A percentile compares a stretch with the other conserved stretches of the same genome.
phyloP scores from a whole-genome alignment of 495 filamentous ascomycete species.

The Xylaria sp. region DNA sequence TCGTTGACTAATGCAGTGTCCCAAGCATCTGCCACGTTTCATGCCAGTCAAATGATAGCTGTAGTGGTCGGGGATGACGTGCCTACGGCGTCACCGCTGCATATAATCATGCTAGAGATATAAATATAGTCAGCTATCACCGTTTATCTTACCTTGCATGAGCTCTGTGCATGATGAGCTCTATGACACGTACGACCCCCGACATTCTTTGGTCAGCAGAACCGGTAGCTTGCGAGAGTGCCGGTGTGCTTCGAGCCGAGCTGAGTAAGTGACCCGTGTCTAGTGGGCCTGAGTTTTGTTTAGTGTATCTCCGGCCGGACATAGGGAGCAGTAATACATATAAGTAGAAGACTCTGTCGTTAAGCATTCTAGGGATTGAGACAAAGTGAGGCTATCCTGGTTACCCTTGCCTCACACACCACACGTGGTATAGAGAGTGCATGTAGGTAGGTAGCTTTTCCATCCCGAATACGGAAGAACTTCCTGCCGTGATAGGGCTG shows the following conservation, averaged over 20 bases:
- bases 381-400: neutral
- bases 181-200: slow-evolving; percentile 5
- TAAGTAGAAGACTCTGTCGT: too few relatives aligned
- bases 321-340: neutral
- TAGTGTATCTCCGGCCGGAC: slow-evolving; percentile 12
- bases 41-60: neutral
- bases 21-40: neutral
- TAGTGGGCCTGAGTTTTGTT: neutral
- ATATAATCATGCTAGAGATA: neutral
- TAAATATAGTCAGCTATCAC: slow-evolving; percentile 1
- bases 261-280: slow-evolving; percentile 15
- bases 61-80: neutral
- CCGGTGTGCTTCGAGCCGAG: slow-evolving; percentile 3
- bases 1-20: neutral
- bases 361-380: neutral
- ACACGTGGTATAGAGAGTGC: too few relatives aligned
- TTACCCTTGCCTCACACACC: neutral
- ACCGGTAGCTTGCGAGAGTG: slow-evolving; percentile 1
- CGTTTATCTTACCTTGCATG: slow-evolving; percentile 18
- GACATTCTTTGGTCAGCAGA: slow-evolving; percentile 17
- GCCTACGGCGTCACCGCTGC: slow-evolving; percentile 14
- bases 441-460: neutral
- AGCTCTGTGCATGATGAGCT: slow-evolving; percentile 6
- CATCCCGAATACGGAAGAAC: neutral
- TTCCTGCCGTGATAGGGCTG: neutral